phyloP scores from a whole-genome alignment of 2,329 filamentous ascomycete species.

The Alternaria panax region DNA sequence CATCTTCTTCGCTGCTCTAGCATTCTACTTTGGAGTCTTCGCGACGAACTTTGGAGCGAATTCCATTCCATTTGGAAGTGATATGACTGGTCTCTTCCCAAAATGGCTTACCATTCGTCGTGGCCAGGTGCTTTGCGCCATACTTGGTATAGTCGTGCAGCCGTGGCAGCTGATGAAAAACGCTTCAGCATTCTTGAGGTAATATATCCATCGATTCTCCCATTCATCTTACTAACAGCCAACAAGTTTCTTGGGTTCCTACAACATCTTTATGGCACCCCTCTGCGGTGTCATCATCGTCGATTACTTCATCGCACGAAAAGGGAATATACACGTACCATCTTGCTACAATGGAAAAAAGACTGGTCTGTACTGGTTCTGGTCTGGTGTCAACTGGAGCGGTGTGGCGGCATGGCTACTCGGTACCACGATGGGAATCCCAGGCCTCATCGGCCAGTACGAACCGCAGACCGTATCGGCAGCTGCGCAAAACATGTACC shows the following conservation, averaged over 20 bases:
- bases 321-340: conserved; percentile 53
- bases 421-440: conserved; percentile 45
- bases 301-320: conserved; percentile 50
- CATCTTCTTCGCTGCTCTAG: conserved; percentile 51
- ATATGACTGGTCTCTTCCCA: conserved; percentile 54
- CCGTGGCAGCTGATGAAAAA: conserved; percentile 56
- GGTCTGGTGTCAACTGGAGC: conserved; percentile 43
- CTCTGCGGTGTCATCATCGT: conserved; percentile 51
- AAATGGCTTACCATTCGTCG: conserved; percentile 54
- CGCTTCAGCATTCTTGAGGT: conserved; percentile 50
- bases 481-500: conserved; percentile 47
- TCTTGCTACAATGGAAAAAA: conserved; percentile 44
- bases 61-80: conserved; percentile 52
- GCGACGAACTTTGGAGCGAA: conserved; percentile 55
- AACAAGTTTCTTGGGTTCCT: conserved; percentile 34
- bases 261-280: conserved; percentile 41
- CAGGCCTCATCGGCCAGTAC: conserved; percentile 43
- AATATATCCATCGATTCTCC: not conserved
- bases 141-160: conserved; percentile 48
- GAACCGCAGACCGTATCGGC: conserved; percentile 42
- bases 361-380: conserved; percentile 42
- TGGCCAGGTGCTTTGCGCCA: conserved; percentile 52
- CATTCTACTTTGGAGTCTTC: conserved; percentile 52
- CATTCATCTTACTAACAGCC: not conserved
- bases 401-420: conserved; percentile 42